Conservation (phyloP, 2,329 filamentous ascomycete genomes). For the Salinomyces thailandicus region DNA sequence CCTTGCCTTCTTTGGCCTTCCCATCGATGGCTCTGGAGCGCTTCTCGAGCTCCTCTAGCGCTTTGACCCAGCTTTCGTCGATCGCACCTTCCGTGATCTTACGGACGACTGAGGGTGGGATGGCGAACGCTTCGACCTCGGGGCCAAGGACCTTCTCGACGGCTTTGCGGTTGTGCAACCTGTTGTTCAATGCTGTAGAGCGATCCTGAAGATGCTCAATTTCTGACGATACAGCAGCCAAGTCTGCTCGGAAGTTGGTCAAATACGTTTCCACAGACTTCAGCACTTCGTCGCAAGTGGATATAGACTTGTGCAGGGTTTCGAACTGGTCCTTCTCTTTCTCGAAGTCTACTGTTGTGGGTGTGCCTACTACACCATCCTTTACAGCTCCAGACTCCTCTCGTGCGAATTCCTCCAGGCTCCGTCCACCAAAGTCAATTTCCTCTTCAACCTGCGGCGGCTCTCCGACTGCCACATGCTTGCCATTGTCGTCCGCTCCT, state of each 20-base stretch:
- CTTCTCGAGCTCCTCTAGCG: conserved; percentile 73
- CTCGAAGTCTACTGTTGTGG: conserved; percentile 47
- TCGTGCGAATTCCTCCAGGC: conserved; percentile 59
- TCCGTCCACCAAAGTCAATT: conserved; percentile 69
- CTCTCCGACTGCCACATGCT: conserved; percentile 15
- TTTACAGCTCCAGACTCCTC: conserved; percentile 16
- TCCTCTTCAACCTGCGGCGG: conserved; percentile 47
- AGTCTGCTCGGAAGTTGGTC: conserved; percentile 83
- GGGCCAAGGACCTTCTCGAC: conserved; percentile 83
- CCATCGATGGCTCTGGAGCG: conserved; percentile 62
- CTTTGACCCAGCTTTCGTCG: conserved; percentile 79
- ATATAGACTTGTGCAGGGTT: conserved; percentile 79
- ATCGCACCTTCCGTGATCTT: conserved; percentile 82
- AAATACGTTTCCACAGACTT: conserved; percentile 89
- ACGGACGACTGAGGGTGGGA: conserved; percentile 72
- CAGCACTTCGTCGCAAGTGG: conserved; percentile 83
- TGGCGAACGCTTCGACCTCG: conserved; percentile 80
- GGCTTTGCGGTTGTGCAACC: conserved; percentile 77
- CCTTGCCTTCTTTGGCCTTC: conserved; percentile 49
- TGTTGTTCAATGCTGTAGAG: conserved; percentile 70
- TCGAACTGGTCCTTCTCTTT: conserved; percentile 76
- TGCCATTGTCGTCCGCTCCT: conserved; percentile 27
- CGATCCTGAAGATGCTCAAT: conserved; percentile 88
- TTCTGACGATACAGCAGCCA: conserved; percentile 84
- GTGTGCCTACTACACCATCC: conserved; percentile 15